Percentiles rank a stretch among this genome's conserved stretches.
phyloP scores from a whole-genome alignment of 805 yeast species.

The Metschnikowia reukaufii region DNA sequence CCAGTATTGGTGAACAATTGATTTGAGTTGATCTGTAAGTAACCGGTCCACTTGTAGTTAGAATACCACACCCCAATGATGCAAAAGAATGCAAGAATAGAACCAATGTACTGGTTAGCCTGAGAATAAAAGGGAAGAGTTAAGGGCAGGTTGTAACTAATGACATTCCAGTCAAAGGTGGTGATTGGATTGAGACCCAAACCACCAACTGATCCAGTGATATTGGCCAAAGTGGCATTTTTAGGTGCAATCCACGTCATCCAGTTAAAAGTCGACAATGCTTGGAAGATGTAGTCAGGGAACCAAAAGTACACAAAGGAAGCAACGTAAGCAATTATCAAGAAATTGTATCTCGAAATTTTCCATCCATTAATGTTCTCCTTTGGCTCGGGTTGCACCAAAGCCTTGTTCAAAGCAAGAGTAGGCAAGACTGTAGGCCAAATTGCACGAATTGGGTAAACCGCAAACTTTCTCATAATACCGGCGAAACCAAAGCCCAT shows the following conservation, averaged over 20 bases:
- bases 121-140: constrained; percentile 31
- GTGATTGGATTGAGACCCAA: constrained; percentile 63
- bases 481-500: constrained; percentile 73
- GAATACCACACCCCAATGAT: constrained; percentile 30
- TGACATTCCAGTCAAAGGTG: constrained; percentile 70
- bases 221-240: constrained; percentile 57
- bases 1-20: constrained; percentile 29
- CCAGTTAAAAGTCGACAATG: constrained; percentile 60
- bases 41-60: constrained; percentile 31
- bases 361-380: constrained; percentile 63
- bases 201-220: constrained; percentile 63
- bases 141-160: constrained; percentile 56
- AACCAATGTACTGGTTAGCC: constrained; percentile 25
- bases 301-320: constrained; percentile 8
- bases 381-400: constrained; percentile 50
- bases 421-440: constrained; percentile 72
- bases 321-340: not conserved
- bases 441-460: constrained; percentile 60
- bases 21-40: constrained; percentile 27
- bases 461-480: constrained; percentile 54
- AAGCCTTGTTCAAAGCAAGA: constrained; percentile 53
- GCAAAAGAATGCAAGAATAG: constrained; percentile 23
- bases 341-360: constrained; percentile 24
- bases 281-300: constrained; percentile 50
- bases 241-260: constrained; percentile 62